Evolutionary conservation across 2,329 filamentous ascomycete genomes (phyloP), one percentile per base, ranked within the genome.

Genomic region (Ophiosphaerella narmari): DNA sequence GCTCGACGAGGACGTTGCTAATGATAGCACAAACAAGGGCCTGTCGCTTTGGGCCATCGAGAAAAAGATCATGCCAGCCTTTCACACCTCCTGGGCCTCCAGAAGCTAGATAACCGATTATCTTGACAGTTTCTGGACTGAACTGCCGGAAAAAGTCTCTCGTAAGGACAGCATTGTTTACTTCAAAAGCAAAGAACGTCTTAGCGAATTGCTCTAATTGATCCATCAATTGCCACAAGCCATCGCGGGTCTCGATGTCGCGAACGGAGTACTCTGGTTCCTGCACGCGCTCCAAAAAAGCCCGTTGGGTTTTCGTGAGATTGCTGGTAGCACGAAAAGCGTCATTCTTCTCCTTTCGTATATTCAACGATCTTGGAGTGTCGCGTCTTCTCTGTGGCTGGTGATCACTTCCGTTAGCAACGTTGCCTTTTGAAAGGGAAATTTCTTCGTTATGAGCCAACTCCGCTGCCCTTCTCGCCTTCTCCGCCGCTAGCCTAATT

Each of bases 1-100:
- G 65, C 46, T 73, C 63, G 1, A 58, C 49, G 4, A 73, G 16
- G 7, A 70, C 60, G 18, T 71, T 69, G 1, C 68, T 65, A 0
- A 72, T 55, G 7, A 73, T 56, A 2, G 38, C 67, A 45, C 53
- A 60, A 0, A 67, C 61, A 2, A 71, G 36, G 4, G 64, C 62
- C 2, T 40, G 46, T 7, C 67, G 34, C 44, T 65, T 64, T 33
- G 50, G 23, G 11, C 26, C 16, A 5, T 62, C 35, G 0, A 42
- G 13, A 26, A 72, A 72, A 1, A 73, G 24, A 1, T 59, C 46
- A 7, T 56, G 49, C 70, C 68, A 72, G 0, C 62, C 68, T 0
- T 47, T 36, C 0, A 55, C 31, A 0, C 62, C 65, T 0, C 43
- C 44, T 2, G 67, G 65, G 0, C 67, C 68, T 0, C 62, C 60